Evolutionary conservation across 139 green algal species (phyloP), one percentile per base, ranked within the genome.

Genomic region (Chlamydomonas sp.): DNA sequence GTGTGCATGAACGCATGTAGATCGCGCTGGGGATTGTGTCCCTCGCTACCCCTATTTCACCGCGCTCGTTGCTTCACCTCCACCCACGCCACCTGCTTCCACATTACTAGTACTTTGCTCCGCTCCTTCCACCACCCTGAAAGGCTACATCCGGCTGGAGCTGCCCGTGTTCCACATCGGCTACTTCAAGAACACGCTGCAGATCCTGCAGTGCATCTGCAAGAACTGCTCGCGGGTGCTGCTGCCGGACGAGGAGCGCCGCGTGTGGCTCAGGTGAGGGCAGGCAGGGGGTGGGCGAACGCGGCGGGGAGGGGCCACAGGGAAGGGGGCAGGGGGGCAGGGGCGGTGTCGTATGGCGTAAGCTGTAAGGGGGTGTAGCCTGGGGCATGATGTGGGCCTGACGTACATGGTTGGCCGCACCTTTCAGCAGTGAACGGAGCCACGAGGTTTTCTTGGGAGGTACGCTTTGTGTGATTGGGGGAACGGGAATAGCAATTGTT

Each of bases 91-190:
- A 49, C 31, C 69, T 75, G 69, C 17, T 8, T 16, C 17, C 69
- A 49, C 1, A 57, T 6, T 73, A 5, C 8, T 6, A 60, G 1
- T 17, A 20, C 20, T 60, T n/a, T 5, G 7, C 20, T 14, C 20
- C 71, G 71, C 2, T 9, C 1, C 71, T 1, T 9, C 6, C 2
- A 15, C 77, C 59, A 15, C 60, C 80, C 12, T 6, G 62, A 1
- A 87, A 95, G 92, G 97, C n/a, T 98, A 99, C 91, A 97, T 99
- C 84, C 93, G 94, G 78, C 95, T 99, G 90, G 94, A 98, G 93
- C 96, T 99, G 88, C 98, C 98, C 1, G 98, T 99, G 5, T 99
- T 99, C 93, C 98, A 99, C 94, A 97, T 99, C 81, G 97, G 97
- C 77, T 99, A 99, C 95, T 98, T 99, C 93, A 98, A 98, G 83